phyloP scores from a whole-genome alignment of 2,329 filamentous ascomycete species.

The Exophiala lecanii-corni region DNA sequence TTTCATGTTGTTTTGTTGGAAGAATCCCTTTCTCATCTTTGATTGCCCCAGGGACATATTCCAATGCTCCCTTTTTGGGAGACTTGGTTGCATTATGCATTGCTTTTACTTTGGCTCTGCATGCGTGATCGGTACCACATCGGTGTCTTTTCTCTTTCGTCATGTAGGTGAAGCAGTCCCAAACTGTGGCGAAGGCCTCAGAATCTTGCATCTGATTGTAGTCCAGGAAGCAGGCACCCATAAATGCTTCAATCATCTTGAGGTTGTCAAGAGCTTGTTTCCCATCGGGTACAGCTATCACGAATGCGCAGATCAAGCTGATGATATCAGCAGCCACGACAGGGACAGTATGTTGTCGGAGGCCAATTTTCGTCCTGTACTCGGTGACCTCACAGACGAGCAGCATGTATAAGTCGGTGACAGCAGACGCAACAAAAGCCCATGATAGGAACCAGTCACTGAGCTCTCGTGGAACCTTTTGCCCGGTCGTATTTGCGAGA shows the following conservation, averaged over 20 bases:
- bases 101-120: conserved; percentile 5
- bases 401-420: conserved; percentile 12
- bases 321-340: conserved; percentile 16
- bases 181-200: conserved; percentile 8
- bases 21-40: too few relatives aligned
- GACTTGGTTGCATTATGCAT: too few relatives aligned
- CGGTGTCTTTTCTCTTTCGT: conserved; percentile 10
- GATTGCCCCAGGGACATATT: too few relatives aligned
- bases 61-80: too few relatives aligned
- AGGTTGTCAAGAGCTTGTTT: conserved; percentile 10
- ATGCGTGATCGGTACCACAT: conserved; percentile 13
- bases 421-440: conserved; percentile 9
- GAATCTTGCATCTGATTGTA: conserved; percentile 2
- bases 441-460: conserved; percentile 15
- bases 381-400: conserved; percentile 5
- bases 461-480: conserved; percentile 5
- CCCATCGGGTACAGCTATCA: conserved; percentile 5
- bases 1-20: background rate
- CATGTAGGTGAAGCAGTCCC: conserved; percentile 11
- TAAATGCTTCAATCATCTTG: conserved; percentile 13
- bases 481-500: conserved; percentile 3
- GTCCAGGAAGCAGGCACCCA: conserved; percentile 6
- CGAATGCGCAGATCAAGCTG: conserved; percentile 13
- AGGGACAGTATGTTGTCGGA: conserved; percentile 1
- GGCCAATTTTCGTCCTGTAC: background rate